These are phyloP conservation scores for Raphanus sativus DNA, from an alignment of 345 rosid genomes.

Conservation along the genomic window DNA sequence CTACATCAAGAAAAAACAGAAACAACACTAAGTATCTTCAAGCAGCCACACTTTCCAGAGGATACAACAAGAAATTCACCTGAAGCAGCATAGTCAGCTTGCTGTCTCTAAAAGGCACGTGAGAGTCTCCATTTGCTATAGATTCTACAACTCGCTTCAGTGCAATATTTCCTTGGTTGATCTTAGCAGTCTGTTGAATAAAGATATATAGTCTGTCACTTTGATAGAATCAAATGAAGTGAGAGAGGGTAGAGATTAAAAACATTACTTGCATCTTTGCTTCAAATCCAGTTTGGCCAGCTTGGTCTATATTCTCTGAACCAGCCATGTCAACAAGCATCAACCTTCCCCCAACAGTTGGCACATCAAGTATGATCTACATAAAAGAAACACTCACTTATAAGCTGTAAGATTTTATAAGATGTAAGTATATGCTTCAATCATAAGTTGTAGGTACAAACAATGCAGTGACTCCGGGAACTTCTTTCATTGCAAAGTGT, in stretches of 20 bases:
- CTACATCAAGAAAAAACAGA: slow-evolving; percentile 41
- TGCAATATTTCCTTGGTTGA: slow-evolving; percentile 94
- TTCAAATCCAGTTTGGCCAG: slow-evolving; percentile 89
- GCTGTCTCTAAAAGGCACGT: slow-evolving; percentile 98
- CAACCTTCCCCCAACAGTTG: slow-evolving; percentile 90
- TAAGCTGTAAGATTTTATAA: not conserved
- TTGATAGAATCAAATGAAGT: not conserved
- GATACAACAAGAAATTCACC: slow-evolving; percentile 41
- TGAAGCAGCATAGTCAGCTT: slow-evolving; percentile 94
- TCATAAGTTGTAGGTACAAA: slow-evolving; percentile 32
- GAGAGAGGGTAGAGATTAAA: not conserved
- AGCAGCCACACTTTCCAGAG: not conserved
- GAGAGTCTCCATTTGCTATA: slow-evolving; percentile 97
- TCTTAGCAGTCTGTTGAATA: slow-evolving; percentile 81
- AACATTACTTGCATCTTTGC: slow-evolving; percentile 91
- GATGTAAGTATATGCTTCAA: not conserved
- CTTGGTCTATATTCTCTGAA: slow-evolving; percentile 96
- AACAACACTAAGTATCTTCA: slow-evolving; percentile 4
- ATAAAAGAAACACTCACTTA: not conserved
- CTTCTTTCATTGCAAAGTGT: slow-evolving; percentile 92
- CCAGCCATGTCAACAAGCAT: slow-evolving; percentile 99
- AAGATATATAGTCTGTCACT: slow-evolving; percentile 8
- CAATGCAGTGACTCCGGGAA: slow-evolving; percentile 98
- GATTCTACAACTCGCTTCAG: slow-evolving; percentile 96
- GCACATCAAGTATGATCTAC: slow-evolving; percentile 93